phyloP scores from a whole-genome alignment of 2,329 filamentous ascomycete genomes.

The Septoria linicola region DNA sequence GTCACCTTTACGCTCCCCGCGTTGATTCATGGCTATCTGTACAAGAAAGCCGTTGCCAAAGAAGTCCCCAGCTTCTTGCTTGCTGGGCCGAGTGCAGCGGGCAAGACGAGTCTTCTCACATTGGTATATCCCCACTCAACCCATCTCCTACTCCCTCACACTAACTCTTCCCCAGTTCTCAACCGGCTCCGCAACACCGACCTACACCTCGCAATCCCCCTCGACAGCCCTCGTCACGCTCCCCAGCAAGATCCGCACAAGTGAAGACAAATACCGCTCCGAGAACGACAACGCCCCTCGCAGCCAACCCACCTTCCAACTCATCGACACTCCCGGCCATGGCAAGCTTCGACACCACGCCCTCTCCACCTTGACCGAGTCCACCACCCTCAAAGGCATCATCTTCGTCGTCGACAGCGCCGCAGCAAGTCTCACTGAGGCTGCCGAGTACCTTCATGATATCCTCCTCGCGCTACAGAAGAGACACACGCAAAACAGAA shows the following conservation, averaged over 20 bases:
- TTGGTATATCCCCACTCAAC: conserved; percentile 58
- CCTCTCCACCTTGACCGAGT: conserved; percentile 47
- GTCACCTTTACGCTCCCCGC: conserved; percentile 73
- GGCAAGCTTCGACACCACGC: conserved; percentile 81
- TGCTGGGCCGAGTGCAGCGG: conserved; percentile 74
- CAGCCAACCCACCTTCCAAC: conserved; percentile 66
- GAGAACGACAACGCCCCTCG: conserved; percentile 60
- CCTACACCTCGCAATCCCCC: conserved; percentile 64
- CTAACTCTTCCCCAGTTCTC: conserved; percentile 49
- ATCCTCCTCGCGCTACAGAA: conserved; percentile 80
- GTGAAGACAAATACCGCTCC: conserved; percentile 64
- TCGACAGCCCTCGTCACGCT: conserved; percentile 58
- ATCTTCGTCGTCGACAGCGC: conserved; percentile 85
- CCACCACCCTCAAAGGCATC: conserved; percentile 63
- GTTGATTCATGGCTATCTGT: conserved; percentile 72
- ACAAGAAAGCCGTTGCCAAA: conserved; percentile 59
- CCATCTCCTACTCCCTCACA: too few relatives aligned
- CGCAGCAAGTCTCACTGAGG: conserved; percentile 59
- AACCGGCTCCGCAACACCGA: conserved; percentile 55
- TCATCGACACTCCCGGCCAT: conserved; percentile 91
- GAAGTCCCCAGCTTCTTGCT: conserved; percentile 73
- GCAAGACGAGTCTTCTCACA: conserved; percentile 87
- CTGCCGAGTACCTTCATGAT: conserved; percentile 85
- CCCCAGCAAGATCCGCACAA: conserved; percentile 52
- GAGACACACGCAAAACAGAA: conserved; percentile 58